phyloP scores from a whole-genome alignment of 495 filamentous ascomycete species.

The Penicillium taxi region DNA sequence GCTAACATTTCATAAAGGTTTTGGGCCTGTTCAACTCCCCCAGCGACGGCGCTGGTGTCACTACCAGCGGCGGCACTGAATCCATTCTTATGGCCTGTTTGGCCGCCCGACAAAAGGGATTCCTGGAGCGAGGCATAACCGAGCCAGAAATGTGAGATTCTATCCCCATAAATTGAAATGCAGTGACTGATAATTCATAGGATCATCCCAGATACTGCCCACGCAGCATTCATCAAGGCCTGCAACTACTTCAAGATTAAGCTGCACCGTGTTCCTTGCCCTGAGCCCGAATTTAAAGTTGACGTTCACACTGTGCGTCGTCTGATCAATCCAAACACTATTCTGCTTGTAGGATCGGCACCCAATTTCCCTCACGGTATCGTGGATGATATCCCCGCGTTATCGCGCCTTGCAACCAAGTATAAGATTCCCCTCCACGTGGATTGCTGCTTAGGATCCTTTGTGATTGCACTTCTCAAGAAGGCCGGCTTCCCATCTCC shows the following conservation, averaged over 20 bases:
- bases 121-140: slow-evolving; percentile 71
- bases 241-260: slow-evolving; percentile 93
- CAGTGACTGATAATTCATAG: slow-evolving; percentile 36
- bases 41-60: slow-evolving; percentile 71
- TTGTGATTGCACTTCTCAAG: slow-evolving; percentile 84
- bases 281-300: slow-evolving; percentile 77
- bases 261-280: slow-evolving; percentile 81
- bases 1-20: slow-evolving; percentile 38
- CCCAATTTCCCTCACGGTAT: slow-evolving; percentile 98
- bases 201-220: slow-evolving; percentile 89
- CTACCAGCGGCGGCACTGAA: slow-evolving; percentile 89
- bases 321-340: slow-evolving; percentile 92
- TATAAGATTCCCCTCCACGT: slow-evolving; percentile 84
- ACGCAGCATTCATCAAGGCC: slow-evolving; percentile 95
- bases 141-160: slow-evolving; percentile 83
- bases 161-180: neutral
- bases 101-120: slow-evolving; percentile 81
- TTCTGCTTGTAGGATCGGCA: slow-evolving; percentile 88
- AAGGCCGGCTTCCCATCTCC: slow-evolving; percentile 71
- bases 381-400: slow-evolving; percentile 82
- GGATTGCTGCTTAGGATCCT: slow-evolving; percentile 94
- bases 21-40: slow-evolving; percentile 89
- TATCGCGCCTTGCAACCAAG: slow-evolving; percentile 75
- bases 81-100: slow-evolving; percentile 93
- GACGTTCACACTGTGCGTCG: slow-evolving; percentile 66